Evolutionary conservation across 768 basidiomycete species (phyloP), one percentile per base, ranked within the genome.

Genomic region (Erythrobasidium yunnanense): DNA sequence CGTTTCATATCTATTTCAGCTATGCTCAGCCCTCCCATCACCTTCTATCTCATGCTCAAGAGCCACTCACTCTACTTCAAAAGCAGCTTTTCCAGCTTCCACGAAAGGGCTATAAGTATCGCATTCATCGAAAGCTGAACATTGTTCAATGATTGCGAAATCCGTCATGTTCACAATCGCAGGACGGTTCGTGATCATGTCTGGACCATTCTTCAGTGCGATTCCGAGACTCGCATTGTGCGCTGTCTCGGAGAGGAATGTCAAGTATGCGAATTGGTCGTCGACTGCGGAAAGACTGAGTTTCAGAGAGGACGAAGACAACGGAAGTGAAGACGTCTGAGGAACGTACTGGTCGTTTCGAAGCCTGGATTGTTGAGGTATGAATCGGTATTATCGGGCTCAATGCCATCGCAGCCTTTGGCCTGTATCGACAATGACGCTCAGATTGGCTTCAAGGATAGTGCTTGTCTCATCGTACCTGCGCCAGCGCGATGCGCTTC

Each of bases 381-480:
- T 22, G 57, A 38, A 34, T 60, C 57, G 4, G 33, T 46, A 23
- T 60, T 60, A 27, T 60, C 57, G 5, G 42, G 34, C 25, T 60
- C 57, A 23, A 60, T 25, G 17, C 38, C 57, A 27, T 60, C 57
- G 23, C 57, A 60, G 4, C 57, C 57, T 60, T 60, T 60, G n/a
- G 33, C 4, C 57, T 60, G 38, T 57, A 5, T 17, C 15, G 25
- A 42, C 8, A 5, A 4, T 33, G 20, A 55, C 29, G 23, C 5
- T 6, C 32, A 50, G 15, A 27, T 13, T 30, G 32, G 13, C 25
- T 4, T 57, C 55, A 57, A 38, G 4, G 17, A 50, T 4, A 32
- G 4, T 32, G 25, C 23, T 15, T 25, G 53, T 6, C 34, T 46
- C 17, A 17, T 7, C 57, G 8, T 32, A 60, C 57, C 57, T 60